Evolutionary conservation across 169 alveolate species (phyloP).

Genomic region (Plasmodium knowlesi): DNA sequence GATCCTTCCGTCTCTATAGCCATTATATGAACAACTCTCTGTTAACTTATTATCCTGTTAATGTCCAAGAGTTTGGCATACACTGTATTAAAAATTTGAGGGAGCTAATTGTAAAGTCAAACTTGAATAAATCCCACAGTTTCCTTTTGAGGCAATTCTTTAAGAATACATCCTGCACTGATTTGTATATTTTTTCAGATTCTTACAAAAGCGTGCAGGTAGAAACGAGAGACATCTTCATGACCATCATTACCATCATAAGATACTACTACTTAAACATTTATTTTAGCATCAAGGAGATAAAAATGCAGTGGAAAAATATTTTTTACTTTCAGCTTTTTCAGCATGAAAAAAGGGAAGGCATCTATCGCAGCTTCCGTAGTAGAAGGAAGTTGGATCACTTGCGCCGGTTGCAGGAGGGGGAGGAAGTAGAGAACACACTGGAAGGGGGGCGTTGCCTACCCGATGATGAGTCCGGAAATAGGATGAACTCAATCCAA

Average conservation of each 20-base stretch:
- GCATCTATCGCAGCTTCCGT: not conserved
- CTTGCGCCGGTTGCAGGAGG: not conserved
- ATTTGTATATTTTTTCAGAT: slow-evolving; percentile 53
- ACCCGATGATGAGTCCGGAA: not conserved
- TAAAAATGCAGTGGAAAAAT: slow-evolving; percentile 38
- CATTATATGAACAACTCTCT: slow-evolving; percentile 36
- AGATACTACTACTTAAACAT: slow-evolving; percentile 60
- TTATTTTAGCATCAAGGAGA: slow-evolving; percentile 53
- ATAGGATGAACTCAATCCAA: not conserved
- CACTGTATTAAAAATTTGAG: slow-evolving; percentile 44
- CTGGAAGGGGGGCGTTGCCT: not conserved
- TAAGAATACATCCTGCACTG: slow-evolving; percentile 16
- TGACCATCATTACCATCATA: slow-evolving; percentile 59
- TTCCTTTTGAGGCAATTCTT: slow-evolving; percentile 51
- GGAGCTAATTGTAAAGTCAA: slow-evolving; percentile 42
- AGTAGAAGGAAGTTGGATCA: not conserved
- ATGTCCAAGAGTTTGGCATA: slow-evolving; percentile 32
- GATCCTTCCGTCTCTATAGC: slow-evolving; percentile 65
- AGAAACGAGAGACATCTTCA: slow-evolving; percentile 63
- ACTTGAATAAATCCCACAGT: not conserved
- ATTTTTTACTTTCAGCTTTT: slow-evolving; percentile 68
- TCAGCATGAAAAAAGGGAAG: slow-evolving; percentile 4
- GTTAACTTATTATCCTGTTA: slow-evolving; percentile 65
- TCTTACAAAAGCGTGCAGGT: slow-evolving; percentile 65
- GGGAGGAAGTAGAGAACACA: not conserved